Evolutionary conservation across 1,284 basidiomycete species (phyloP), one percentile per base, ranked within the genome.

Genomic region (Wolfiporia cocos): DNA sequence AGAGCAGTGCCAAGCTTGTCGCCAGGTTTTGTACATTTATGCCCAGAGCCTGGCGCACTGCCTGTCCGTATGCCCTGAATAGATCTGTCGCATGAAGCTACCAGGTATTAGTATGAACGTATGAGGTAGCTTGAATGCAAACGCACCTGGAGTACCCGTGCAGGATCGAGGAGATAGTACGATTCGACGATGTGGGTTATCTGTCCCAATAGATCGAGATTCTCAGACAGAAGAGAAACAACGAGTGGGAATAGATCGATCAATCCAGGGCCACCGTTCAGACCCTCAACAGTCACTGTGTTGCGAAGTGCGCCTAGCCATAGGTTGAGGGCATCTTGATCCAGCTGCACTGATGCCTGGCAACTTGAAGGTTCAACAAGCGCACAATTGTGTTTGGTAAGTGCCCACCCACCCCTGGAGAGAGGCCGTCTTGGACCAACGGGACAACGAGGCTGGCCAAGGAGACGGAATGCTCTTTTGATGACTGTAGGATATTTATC

Each of bases 301-400:
- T 92, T 88, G 40, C 81, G 74, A 20, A 94, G 64, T 2, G 85
- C 76, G 15, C 78, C 69, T 39, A 77, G 70, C 92, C 91, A 94
- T 28, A 95, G 70, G 21, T 68, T 68, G 21, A 92, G 59, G 0
- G 77, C 86, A 59, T 94, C 90, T 44, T 81, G 78, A 48, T 95
- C 92, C 37, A 95, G 73, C 51, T 85, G 76, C 20, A 76, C 68
- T 43, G 78, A 76, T 18, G 75, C 76, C 86, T 87, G 52, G 47
- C 46, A 15, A n/a, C n/a, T n/a, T n/a, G n/a, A n/a, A n/a, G n/a
- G n/a, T n/a, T n/a, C n/a, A n/a, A n/a, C n/a, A n/a, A n/a, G n/a
- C n/a, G n/a, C 12, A 19, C 18, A 11, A 11, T 29, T 23, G 28
- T 41, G 36, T 19, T 17, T 34, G 15, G 26, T n/a, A 20, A 19